Conservation (phyloP, 805 yeast species). For the Kodamaea kaohsiungensis region DNA sequence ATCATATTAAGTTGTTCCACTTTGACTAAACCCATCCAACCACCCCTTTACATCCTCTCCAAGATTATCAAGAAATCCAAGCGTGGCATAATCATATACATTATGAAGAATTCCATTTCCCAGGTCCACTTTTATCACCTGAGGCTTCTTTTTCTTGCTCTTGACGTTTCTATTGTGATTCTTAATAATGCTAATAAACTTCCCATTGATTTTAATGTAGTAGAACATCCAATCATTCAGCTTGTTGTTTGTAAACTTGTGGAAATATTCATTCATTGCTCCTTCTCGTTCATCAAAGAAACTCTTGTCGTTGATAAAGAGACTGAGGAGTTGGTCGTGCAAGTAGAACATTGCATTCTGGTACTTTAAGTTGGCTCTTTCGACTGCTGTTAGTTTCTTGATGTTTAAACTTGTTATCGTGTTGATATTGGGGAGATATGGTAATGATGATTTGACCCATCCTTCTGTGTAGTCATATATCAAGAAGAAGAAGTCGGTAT, state of each 20-base stretch:
- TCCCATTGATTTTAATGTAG: constrained; percentile 29
- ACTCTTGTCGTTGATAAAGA: constrained; percentile 27
- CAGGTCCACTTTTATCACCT: background rate
- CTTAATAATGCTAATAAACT: constrained; percentile 36
- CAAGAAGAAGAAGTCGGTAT: constrained; percentile 39
- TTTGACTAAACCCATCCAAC: constrained; percentile 20
- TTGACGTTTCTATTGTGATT: constrained; percentile 29
- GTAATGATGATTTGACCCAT: constrained; percentile 37
- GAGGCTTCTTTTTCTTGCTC: constrained; percentile 13
- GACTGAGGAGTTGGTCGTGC: constrained; percentile 38
- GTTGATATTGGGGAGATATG: constrained; percentile 28
- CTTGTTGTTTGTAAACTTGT: constrained; percentile 40
- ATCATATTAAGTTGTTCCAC: background rate
- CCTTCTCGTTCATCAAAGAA: constrained; percentile 21
- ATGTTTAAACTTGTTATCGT: constrained; percentile 12
- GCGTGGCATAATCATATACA: constrained; percentile 30
- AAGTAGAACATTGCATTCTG: constrained; percentile 36
- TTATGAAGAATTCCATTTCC: constrained; percentile 12
- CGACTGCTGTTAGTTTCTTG: constrained; percentile 2
- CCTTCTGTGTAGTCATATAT: constrained; percentile 28
- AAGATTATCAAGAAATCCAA: constrained; percentile 41
- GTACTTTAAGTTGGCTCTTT: constrained; percentile 14
- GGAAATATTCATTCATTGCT: constrained; percentile 35
- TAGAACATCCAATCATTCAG: constrained; percentile 45
- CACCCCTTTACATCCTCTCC: constrained; percentile 45